Conservation (phyloP, 192 early-diverging fungal genomes). For the Entomortierella lignicola region DNA sequence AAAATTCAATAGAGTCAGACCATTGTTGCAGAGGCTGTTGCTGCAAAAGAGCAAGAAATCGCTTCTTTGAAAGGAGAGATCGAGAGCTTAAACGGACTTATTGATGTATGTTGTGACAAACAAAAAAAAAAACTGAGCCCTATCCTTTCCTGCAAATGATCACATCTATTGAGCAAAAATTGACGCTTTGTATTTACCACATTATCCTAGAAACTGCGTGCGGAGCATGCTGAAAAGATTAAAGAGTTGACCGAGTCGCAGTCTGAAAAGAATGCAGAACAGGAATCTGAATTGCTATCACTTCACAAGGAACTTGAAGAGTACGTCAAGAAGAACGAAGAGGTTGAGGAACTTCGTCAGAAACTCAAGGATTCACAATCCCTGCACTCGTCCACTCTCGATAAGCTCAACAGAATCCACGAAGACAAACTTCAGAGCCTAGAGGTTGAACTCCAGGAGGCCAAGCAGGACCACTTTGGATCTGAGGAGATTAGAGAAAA, state of each 20-base stretch:
- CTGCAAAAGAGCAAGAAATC: conserved; percentile 49
- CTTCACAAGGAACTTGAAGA: conserved; percentile 37
- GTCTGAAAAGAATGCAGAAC: conserved; percentile 32
- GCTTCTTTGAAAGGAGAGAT: conserved; percentile 34
- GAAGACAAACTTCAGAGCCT: conserved; percentile 49
- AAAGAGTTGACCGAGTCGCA: conserved; percentile 37
- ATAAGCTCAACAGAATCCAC: conserved; percentile 50
- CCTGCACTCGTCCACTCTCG: conserved; percentile 38
- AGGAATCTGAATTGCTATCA: conserved; percentile 40
- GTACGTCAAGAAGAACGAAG: conserved; percentile 43
- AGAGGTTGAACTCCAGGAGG: conserved; percentile 50
- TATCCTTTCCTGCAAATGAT: neutral
- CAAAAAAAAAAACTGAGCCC: neutral
- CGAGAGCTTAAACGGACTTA: conserved; percentile 49
- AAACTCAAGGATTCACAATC: conserved; percentile 50
- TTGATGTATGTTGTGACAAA: conserved; percentile 23
- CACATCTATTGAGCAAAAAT: neutral
- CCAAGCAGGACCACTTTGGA: conserved; percentile 39
- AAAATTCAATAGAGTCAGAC: conserved; percentile 36
- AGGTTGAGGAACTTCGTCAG: conserved; percentile 21
- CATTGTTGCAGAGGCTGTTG: conserved; percentile 42
- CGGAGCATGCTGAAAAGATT: conserved; percentile 47
- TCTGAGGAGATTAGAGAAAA: conserved; percentile 39
- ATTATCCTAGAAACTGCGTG: conserved; percentile 40
- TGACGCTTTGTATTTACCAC: neutral